Evolutionary conservation across 306 rosid species (phyloP).

Genomic region (Dicorynia guianensis): DNA sequence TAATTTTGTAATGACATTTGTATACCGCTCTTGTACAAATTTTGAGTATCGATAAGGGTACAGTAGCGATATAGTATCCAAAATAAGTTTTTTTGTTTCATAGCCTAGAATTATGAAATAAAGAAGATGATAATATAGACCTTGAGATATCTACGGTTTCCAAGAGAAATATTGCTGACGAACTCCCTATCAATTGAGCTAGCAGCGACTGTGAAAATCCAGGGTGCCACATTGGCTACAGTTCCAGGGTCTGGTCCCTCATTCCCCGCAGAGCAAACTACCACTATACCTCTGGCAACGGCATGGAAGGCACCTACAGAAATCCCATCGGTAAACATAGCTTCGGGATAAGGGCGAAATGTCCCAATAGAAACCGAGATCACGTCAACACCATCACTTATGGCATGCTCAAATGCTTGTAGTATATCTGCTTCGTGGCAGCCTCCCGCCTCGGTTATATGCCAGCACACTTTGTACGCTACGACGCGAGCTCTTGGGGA

Average conservation of each 20-base stretch:
- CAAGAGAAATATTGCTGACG: conserved; percentile 46
- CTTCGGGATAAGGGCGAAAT: not conserved
- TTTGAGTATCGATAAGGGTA: too few relatives aligned
- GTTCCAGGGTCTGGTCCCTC: conserved; percentile 52
- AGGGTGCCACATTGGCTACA: conserved; percentile 60
- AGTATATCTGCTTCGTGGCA: conserved; percentile 75
- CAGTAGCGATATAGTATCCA: too few relatives aligned
- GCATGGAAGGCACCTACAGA: conserved; percentile 75
- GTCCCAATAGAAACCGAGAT: conserved; percentile 63
- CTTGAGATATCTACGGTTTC: conserved; percentile 39
- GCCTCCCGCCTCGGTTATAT: not conserved
- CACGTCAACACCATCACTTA: conserved; percentile 69
- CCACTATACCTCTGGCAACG: conserved; percentile 33
- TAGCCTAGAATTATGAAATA: too few relatives aligned
- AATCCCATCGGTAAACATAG: conserved; percentile 45
- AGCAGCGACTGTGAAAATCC: conserved; percentile 75
- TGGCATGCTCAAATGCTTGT: conserved; percentile 70
- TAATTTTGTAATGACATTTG: too few relatives aligned
- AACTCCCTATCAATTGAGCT: conserved; percentile 64
- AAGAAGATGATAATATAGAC: not conserved
- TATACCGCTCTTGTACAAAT: too few relatives aligned
- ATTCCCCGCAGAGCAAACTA: conserved; percentile 46
- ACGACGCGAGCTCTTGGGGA: conserved; percentile 75
- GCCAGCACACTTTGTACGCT: conserved; percentile 80
- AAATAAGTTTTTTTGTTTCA: too few relatives aligned